phyloP scores from a whole-genome alignment of 2,329 filamentous ascomycete genomes.

The Aspergillus pseudoviridinutans region DNA sequence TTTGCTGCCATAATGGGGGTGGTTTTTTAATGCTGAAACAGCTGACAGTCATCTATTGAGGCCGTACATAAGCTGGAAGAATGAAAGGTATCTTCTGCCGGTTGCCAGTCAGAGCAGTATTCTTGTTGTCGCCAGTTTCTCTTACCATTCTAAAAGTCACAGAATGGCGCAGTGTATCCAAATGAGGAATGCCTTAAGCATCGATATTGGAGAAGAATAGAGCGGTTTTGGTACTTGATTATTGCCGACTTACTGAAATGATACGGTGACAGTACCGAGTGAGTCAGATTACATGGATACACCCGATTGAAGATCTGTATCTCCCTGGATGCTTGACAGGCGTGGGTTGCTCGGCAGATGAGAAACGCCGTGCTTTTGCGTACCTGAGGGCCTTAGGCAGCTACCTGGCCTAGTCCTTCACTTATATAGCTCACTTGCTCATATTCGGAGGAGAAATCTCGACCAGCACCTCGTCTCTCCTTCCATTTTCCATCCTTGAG shows the following conservation, averaged over 20 bases:
- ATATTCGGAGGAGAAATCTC: neutral
- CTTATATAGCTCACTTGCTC: neutral
- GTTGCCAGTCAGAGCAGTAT: too few relatives aligned
- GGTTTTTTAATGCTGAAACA: neutral
- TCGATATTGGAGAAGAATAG: too few relatives aligned
- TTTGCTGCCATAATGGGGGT: neutral
- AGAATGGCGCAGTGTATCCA: neutral
- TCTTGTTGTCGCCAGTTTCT: too few relatives aligned
- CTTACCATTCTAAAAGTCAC: too few relatives aligned
- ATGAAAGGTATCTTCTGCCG: too few relatives aligned
- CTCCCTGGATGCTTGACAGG: neutral
- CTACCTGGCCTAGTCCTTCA: neutral
- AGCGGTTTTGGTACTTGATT: too few relatives aligned
- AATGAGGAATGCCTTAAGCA: neutral
- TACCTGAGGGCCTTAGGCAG: neutral
- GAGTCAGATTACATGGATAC: neutral
- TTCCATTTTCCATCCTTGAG: neutral
- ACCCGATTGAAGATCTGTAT: neutral
- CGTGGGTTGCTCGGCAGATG: neutral
- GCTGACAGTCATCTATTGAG: neutral
- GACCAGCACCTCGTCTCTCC: neutral
- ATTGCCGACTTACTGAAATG: neutral
- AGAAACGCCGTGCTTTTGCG: neutral
- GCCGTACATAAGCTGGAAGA: neutral
- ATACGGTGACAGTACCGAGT: neutral